Conservation (phyloP, 1,284 basidiomycete genomes). For the Leccinum colubrinum region DNA sequence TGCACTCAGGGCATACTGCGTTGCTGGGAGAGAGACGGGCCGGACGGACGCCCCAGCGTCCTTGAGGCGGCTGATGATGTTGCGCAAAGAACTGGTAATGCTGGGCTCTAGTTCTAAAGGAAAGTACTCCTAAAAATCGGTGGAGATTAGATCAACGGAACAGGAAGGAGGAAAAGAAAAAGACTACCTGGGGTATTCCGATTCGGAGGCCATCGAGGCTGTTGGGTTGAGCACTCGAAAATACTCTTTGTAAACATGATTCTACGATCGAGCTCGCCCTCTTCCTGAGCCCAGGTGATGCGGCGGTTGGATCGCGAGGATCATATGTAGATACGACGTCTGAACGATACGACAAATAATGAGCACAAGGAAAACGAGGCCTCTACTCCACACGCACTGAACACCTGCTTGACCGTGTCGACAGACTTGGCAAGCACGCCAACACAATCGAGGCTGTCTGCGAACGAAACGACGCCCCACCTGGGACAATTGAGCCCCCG, state of each 20-base stretch:
- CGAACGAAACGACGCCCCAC: conserved; percentile 91
- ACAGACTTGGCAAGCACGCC: conserved; percentile 74
- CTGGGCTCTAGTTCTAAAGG: conserved; percentile 63
- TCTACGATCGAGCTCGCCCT: conserved; percentile 18
- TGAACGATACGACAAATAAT: conserved; percentile 27
- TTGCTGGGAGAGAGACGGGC: conserved; percentile 78
- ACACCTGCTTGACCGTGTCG: conserved; percentile 50
- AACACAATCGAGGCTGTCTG: conserved; percentile 93
- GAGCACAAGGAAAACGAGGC: not conserved
- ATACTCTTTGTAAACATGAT: conserved; percentile 23
- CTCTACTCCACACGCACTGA: conserved; percentile 43
- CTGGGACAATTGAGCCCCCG: conserved; percentile 39
- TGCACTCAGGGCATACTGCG: conserved; percentile 80
- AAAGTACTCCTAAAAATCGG: conserved; percentile 68
- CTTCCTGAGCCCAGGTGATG: conserved; percentile 42
- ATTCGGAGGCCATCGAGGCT: conserved; percentile 47
- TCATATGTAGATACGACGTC: conserved; percentile 71
- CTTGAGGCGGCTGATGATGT: conserved; percentile 50
- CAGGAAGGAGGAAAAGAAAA: not conserved
- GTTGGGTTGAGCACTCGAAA: not conserved
- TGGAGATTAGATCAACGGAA: not conserved
- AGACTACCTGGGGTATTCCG: conserved; percentile 55
- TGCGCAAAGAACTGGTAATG: conserved; percentile 48
- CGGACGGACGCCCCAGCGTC: conserved; percentile 66
- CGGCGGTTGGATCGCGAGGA: conserved; percentile 76